These are phyloP conservation scores for Combretum micranthum DNA, from an alignment of 345 rosid genomes.

Conservation along the genomic window DNA sequence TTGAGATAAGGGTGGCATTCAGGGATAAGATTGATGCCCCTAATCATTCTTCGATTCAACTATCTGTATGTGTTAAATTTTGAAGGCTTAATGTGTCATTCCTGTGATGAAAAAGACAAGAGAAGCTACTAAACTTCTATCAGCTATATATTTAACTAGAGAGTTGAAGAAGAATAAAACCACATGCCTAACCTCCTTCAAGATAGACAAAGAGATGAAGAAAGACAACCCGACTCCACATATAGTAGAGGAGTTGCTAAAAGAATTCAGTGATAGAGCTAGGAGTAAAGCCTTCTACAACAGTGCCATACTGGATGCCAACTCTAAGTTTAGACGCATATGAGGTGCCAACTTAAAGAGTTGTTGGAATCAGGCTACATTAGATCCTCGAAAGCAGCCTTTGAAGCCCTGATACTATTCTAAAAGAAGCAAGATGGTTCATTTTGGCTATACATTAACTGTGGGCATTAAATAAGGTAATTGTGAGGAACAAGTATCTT, in stretches of 20 bases:
- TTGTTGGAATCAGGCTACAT: not conserved
- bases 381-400: not conserved
- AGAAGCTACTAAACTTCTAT: not conserved
- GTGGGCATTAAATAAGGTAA: not conserved
- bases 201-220: not conserved
- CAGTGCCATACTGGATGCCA: not conserved
- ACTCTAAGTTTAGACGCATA: not conserved
- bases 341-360: not conserved
- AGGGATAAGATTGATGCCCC: not conserved
- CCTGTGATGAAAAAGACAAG: rapidly evolving
- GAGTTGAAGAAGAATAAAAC: not conserved
- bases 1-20: not conserved
- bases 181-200: not conserved
- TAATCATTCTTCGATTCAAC: not conserved
- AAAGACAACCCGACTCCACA: rapidly evolving
- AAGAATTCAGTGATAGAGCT: not conserved
- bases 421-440: too few species aligned
- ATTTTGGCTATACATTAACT: not conserved
- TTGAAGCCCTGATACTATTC: not conserved
- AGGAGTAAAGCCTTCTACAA: not conserved
- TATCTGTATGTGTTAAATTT: not conserved
- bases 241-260: not conserved
- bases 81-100: not conserved
- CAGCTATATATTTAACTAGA: not conserved
- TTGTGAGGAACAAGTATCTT: not conserved